Percentiles rank a stretch among this genome's conserved stretches.
phyloP scores from a whole-genome alignment of 495 filamentous ascomycete genomes.

The Halenospora varia region DNA sequence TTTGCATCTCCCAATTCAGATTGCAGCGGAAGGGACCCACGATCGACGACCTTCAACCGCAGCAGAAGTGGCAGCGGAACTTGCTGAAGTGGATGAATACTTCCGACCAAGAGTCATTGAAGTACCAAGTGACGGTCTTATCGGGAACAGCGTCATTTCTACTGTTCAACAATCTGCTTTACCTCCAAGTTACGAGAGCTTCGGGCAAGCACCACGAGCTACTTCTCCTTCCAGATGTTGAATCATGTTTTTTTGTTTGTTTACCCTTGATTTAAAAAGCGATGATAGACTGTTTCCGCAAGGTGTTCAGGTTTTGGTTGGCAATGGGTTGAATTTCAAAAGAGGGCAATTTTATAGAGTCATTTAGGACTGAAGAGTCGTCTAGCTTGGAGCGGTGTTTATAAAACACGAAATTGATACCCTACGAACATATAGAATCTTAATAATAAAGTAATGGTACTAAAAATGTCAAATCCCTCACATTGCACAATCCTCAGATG shows the following conservation, averaged over 20 bases:
- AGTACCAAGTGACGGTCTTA: slow-evolving; percentile 21
- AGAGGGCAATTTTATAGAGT: too few species aligned
- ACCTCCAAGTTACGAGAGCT: slow-evolving; percentile 22
- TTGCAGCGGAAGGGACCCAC: slow-evolving; percentile 42
- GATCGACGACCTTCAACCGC: background rate
- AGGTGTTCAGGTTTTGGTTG: slow-evolving; percentile 3
- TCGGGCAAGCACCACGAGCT: background rate
- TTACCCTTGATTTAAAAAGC: too few species aligned
- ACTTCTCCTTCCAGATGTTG: slow-evolving; percentile 12
- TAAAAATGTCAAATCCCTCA: too few species aligned
- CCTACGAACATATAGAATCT: too few species aligned
- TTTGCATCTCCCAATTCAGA: slow-evolving; percentile 73
- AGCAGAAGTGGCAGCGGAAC: slow-evolving; percentile 19
- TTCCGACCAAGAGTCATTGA: slow-evolving; percentile 42
- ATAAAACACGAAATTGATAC: too few species aligned
- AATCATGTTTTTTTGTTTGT: background rate
- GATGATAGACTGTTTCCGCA: slow-evolving; percentile 2
- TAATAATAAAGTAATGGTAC: too few species aligned
- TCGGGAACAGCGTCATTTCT: slow-evolving; percentile 20
- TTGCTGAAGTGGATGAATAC: slow-evolving; percentile 40
- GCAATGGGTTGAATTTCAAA: too few species aligned
- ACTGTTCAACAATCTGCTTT: slow-evolving; percentile 1
- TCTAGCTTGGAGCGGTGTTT: too few species aligned
- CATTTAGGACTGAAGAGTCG: too few species aligned
- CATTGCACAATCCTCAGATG: too few species aligned